These are phyloP conservation scores for Aureoboletus auriporus DNA, from an alignment of 768 basidiomycete genomes.

Conservation along the genomic window DNA sequence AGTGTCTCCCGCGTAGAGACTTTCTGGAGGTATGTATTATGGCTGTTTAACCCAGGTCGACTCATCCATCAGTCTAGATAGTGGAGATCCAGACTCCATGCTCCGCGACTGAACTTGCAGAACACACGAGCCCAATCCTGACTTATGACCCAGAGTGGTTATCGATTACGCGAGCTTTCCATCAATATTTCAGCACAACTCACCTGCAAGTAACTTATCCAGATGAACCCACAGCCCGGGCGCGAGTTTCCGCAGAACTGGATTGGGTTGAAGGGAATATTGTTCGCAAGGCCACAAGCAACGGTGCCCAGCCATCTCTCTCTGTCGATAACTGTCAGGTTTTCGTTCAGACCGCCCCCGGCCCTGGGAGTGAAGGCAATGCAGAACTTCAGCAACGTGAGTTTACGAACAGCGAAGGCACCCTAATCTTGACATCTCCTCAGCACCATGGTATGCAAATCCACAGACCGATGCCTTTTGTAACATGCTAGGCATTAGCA, in stretches of 20 bases:
- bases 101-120: conserved; percentile 7
- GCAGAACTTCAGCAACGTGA: conserved; percentile 38
- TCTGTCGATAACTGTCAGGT: conserved; percentile 54
- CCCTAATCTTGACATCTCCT: conserved; percentile 3
- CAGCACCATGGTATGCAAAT: conserved; percentile 78
- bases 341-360: conserved; percentile 67
- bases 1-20: conserved; percentile 71
- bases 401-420: conserved; percentile 12
- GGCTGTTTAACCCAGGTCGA: neutral
- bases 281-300: conserved; percentile 13
- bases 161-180: conserved; percentile 84
- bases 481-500: conserved; percentile 69
- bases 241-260: conserved; percentile 53
- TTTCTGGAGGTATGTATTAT: conserved; percentile 67
- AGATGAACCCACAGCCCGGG: conserved; percentile 42
- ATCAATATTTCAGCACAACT: conserved; percentile 65
- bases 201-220: conserved; percentile 57
- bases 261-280: conserved; percentile 69
- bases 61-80: conserved; percentile 43
- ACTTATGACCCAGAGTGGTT: conserved; percentile 91
- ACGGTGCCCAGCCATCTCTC: conserved; percentile 1
- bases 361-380: conserved; percentile 38
- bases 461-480: conserved; percentile 90
- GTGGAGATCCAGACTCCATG: conserved; percentile 51
- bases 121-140: conserved; percentile 34